Evolutionary conservation across 2,329 filamentous ascomycete genomes (phyloP), one percentile per base, ranked within the genome.

Genomic region (Hawksworthiomyces lignivorus): DNA sequence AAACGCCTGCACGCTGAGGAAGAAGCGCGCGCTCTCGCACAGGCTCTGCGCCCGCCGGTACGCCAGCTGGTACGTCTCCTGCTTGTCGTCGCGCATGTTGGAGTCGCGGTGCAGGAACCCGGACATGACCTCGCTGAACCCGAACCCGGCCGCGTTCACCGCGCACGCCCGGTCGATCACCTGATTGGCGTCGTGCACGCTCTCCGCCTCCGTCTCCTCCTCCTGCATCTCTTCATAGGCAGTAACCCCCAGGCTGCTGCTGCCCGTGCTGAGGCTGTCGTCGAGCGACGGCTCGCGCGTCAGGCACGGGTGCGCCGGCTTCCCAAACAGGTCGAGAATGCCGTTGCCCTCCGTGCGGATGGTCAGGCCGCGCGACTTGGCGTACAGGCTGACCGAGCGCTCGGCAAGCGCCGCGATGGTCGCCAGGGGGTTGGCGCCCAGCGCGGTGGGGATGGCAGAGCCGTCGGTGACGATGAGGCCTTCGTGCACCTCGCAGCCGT

Each of bases 321-420:
- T 56, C 8, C 69, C 73, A 45, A 77, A 77, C 17, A 80, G 61
- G 53, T 80, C 64, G 3, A 81, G 62, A 17, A 67, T 53, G 1
- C 61, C 66, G 44, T 73, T 74, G 19, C 60, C 61, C 18, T 66
- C 59, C 3, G 60, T 56, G 44, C 69, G 65, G 39, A 80, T 70
- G 6, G 43, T 47, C 10, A 79, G 61, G 0, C 52, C 51, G 7
- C 63, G 52, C 8, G 61, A 59, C 39, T 59, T 48, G 3, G 69
- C 65, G 38, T 73, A 72, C 6, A 66, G 55, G 39, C 75, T 71
- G 7, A 83, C 69, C 0, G 74, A 73, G 9, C 81, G 66, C 58
- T 84, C 81, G 0, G 81, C 79, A 17, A 86, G 67, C 3, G 81
- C 80, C 1, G 79, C 73, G 48, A 84, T 84, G 1, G 80, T 85